phyloP scores from a whole-genome alignment of 768 basidiomycete genomes.

The Boletus rubescentipes region DNA sequence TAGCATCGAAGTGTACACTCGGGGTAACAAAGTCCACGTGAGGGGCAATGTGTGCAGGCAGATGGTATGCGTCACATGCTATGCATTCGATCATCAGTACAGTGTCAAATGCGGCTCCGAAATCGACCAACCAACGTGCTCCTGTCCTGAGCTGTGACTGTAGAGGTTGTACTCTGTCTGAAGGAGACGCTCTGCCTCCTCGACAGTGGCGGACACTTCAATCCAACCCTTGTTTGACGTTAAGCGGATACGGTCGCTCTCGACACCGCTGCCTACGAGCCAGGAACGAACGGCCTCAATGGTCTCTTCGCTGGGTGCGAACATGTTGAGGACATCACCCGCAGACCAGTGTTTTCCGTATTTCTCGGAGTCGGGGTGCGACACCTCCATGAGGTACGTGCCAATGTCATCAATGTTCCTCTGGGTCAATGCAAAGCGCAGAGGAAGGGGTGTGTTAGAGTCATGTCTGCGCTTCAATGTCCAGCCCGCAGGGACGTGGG shows the following conservation, averaged over 20 bases:
- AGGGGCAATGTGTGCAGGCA: conserved; percentile 10
- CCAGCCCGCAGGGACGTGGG: conserved; percentile 29
- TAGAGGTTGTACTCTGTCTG: conserved; percentile 36
- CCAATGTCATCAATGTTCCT: conserved; percentile 6
- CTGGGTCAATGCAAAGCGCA: conserved; percentile 31
- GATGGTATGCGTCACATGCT: conserved; percentile 35
- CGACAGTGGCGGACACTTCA: conserved; percentile 28
- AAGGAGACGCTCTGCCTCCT: conserved; percentile 35
- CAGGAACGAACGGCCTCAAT: conserved; percentile 28
- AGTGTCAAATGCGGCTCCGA: not conserved
- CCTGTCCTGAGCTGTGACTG: conserved; percentile 26
- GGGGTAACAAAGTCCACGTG: conserved; percentile 37
- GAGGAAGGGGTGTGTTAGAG: too few species aligned
- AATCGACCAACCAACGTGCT: conserved; percentile 28
- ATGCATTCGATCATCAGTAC: conserved; percentile 1
- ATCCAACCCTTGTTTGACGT: conserved; percentile 26
- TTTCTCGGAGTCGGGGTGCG: conserved; percentile 32
- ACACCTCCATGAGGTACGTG: conserved; percentile 31
- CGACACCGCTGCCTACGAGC: conserved; percentile 30
- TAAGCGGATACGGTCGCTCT: conserved; percentile 20
- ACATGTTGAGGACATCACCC: conserved; percentile 25
- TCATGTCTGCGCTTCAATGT: conserved; percentile 30
- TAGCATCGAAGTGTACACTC: conserved; percentile 33
- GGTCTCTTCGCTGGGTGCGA: conserved; percentile 28
- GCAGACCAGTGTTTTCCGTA: conserved; percentile 36